These are phyloP conservation scores for Boehmeria nivea DNA, from an alignment of 306 rosid genomes.

Conservation along the genomic window DNA sequence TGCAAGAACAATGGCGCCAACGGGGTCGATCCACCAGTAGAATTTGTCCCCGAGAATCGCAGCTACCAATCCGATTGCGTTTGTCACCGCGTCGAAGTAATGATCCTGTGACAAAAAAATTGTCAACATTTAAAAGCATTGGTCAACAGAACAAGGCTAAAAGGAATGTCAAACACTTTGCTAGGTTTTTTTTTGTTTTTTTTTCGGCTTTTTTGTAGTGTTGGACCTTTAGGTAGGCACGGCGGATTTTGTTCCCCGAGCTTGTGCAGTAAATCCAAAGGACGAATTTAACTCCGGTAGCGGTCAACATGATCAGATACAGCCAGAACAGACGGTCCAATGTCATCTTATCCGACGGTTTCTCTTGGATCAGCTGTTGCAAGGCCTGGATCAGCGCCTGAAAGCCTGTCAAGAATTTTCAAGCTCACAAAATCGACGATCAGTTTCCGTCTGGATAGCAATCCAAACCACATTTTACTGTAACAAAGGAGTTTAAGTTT, in stretches of 20 bases:
- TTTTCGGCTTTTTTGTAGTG: neutral
- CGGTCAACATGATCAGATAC: conserved; percentile 56
- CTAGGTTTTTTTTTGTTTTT: no score
- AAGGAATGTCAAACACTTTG: neutral
- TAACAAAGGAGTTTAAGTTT: no score
- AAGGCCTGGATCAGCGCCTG: conserved; percentile 57
- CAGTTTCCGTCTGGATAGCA: no score
- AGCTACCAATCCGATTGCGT: conserved; percentile 57
- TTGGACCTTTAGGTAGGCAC: conserved; percentile 66
- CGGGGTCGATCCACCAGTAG: conserved; percentile 78
- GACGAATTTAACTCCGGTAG: conserved; percentile 51
- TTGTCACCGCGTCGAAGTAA: conserved; percentile 70
- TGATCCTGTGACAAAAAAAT: conserved; percentile 51
- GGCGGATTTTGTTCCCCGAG: conserved; percentile 58
- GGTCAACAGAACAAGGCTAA: no score
- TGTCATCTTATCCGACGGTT: conserved; percentile 43
- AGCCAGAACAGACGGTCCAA: conserved; percentile 47
- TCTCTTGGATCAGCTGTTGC: conserved; percentile 36
- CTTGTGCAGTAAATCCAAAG: conserved; percentile 73
- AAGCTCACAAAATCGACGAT: no score
- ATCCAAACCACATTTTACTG: no score
- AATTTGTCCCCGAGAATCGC: conserved; percentile 63
- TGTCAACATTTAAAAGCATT: no score
- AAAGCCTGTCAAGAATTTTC: conserved; percentile 57
- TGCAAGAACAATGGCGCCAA: conserved; percentile 74